Percentiles rank a stretch among this genome's conserved stretches.
Conservation (phyloP, 306 rosid species). For the Prunus mume region DNA sequence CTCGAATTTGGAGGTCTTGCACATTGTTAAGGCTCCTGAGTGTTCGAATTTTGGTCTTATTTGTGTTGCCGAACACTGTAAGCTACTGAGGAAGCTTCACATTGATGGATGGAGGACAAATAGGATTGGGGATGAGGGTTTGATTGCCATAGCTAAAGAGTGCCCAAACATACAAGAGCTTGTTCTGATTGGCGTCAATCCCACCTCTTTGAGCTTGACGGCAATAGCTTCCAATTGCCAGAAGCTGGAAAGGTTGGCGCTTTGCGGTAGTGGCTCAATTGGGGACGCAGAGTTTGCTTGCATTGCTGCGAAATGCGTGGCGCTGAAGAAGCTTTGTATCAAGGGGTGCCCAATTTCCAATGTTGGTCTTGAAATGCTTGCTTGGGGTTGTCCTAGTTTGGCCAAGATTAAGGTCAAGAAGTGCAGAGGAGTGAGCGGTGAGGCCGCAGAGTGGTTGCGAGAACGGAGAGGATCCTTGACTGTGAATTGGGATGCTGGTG, state of each 20-base stretch:
- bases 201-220: constrained; percentile 45
- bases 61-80: constrained; percentile 59
- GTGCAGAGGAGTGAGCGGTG: constrained; percentile 66
- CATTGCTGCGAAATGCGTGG: constrained; percentile 63
- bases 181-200: constrained; percentile 71
- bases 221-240: constrained; percentile 64
- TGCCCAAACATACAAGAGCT: constrained; percentile 71
- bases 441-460: constrained; percentile 56
- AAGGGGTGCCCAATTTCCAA: constrained; percentile 82
- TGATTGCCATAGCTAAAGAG: constrained; percentile 56
- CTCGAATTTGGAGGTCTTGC: constrained; percentile 54
- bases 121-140: constrained; percentile 71
- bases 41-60: constrained; percentile 64
- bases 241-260: constrained; percentile 67
- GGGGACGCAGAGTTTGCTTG: constrained; percentile 76
- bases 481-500: constrained; percentile 59
- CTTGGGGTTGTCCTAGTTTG: constrained; percentile 77
- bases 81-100: constrained; percentile 68
- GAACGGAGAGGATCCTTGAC: constrained; percentile 55
- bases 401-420: constrained; percentile 77
- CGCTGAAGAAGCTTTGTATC: constrained; percentile 75
- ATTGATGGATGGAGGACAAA: constrained; percentile 85
- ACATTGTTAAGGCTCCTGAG: constrained; percentile 61
- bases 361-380: constrained; percentile 61
- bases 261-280: constrained; percentile 67